Evolutionary conservation across 352 stramenopile species (phyloP), one percentile per base, ranked within the genome.

Genomic region (Globisporangium paroecandrum): DNA sequence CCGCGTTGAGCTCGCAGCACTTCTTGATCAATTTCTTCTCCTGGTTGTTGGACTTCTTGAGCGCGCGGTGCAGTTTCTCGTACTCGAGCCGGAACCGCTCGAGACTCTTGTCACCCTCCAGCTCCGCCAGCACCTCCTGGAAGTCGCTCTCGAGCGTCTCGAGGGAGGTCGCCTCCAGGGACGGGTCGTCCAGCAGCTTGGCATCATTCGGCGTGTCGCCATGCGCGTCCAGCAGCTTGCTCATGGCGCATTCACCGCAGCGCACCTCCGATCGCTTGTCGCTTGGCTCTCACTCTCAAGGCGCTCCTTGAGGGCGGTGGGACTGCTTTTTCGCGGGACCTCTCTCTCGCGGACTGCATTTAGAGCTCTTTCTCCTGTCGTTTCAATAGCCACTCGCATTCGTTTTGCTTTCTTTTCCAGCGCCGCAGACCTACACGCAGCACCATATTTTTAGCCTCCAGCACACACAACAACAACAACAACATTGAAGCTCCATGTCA

Each of bases 11-110:
- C 68, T 98, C 95, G 24, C 90, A 85, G 68, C 93, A 98, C 69
- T 98, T 99, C 69, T 98, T 97, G 58, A 98, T 95, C 29, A 98
- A 80, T 61, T 97, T 95, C 73, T 98, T 98, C 81, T 99, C 95
- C 72, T 98, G 96, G 1, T 85, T 87, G 63, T 98, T 96, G 8
- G 89, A 97, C 68, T 98, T 98, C 51, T 96, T 97, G 38, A 98
- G 83, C 22, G 94, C 92, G 41, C 93, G 89, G 68, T 98, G 91
- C 13, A 99, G 81, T 76, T 98, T 98, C 71, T 98, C 95, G 71
- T 98, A 99, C 76, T 99, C 95, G 24, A 97, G 74, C 2, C 93
- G 85, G 77, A 98, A 99, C 4, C 90, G 85, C 73, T 98, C 94
- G 36, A 99, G 81, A 34, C 77, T 96, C 73, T 97, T 96, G 77